Evolutionary conservation across 495 filamentous ascomycete genomes (phyloP), one percentile per base, ranked within the genome.

Genomic region (Lepidopterella palustris): DNA sequence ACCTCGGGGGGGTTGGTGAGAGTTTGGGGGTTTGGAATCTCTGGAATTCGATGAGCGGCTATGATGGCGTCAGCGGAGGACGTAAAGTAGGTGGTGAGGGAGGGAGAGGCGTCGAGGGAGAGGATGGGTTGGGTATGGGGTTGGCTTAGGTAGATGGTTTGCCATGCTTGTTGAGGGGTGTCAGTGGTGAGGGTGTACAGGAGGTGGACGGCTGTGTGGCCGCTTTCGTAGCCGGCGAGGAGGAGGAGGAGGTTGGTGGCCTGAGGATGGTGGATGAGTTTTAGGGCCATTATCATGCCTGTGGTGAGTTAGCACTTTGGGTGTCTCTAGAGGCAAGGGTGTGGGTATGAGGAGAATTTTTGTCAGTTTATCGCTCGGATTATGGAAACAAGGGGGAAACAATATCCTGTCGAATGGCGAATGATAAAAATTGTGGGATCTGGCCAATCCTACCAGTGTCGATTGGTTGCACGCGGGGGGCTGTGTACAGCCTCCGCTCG

Each of bases 281-380:
- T 75, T 11, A 96, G 73, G 23, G 87, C 84, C 93, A 98, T 97
- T 25, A 92, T 83, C 92, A 97, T 97, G 26, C 93, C 80, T 76
- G 86, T 85, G 75, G 13, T 72, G 58, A 35, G 74, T 71, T 53
- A 57, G 57, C 15, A 24, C 27, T 18, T 55, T 8, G 50, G 40
- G n/a, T 9, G 24, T 32, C 9, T 15, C 5, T 2, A 35, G 4
- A 5, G 31, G 9, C 4, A 54, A 5, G 31, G n/a, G 6, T 18
- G 47, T 50, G 15, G 45, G 3, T 50, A 50, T 10, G 2, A 42
- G n/a, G n/a, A n/a, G n/a, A n/a, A n/a, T n/a, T n/a, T n/a, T n/a
- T n/a, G n/a, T n/a, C n/a, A n/a, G n/a, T n/a, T n/a, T n/a, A n/a
- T n/a, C n/a, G n/a, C n/a, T n/a, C n/a, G n/a, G n/a, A n/a, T n/a